These are phyloP conservation scores for Fusarium floridanum DNA, from an alignment of 2,329 filamentous ascomycete species.

Conservation along the genomic window DNA sequence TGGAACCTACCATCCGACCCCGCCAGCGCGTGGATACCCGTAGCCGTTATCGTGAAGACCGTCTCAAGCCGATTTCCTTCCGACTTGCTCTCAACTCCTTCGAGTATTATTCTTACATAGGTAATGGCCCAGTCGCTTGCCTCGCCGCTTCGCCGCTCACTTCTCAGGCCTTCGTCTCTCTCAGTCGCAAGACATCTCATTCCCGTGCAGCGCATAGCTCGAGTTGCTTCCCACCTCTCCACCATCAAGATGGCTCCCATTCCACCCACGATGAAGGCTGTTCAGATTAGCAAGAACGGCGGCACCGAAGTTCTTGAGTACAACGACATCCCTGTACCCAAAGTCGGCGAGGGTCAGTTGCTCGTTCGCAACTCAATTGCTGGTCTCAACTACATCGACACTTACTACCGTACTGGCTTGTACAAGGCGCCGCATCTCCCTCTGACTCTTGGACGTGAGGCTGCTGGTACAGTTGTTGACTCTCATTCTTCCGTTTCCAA, in stretches of 20 bases:
- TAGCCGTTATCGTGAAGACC: conserved; percentile 11
- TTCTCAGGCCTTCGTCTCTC: conserved; percentile 29
- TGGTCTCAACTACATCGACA: conserved; percentile 93
- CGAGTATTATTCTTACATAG: background rate
- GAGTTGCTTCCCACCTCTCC: conserved; percentile 20
- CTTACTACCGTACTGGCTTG: conserved; percentile 87
- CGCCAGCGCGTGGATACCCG: conserved; percentile 20
- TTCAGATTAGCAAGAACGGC: conserved; percentile 73
- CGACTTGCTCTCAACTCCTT: conserved; percentile 4
- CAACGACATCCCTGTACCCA: conserved; percentile 77
- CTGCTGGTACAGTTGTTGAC: conserved; percentile 76
- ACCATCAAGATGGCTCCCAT: conserved; percentile 76
- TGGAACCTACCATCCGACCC: conserved; percentile 25
- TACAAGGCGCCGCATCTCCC: conserved; percentile 78
- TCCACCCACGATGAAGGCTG: conserved; percentile 77
- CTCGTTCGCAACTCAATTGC: conserved; percentile 84
- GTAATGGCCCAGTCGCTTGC: conserved; percentile 32
- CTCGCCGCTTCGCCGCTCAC: conserved; percentile 29
- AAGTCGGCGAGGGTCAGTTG: conserved; percentile 76
- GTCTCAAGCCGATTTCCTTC: background rate
- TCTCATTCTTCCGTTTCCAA: conserved; percentile 65
- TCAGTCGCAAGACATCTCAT: conserved; percentile 12
- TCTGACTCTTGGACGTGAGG: conserved; percentile 84
- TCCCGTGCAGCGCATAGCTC: conserved; percentile 16
- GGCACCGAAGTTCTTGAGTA: conserved; percentile 80